Conservation (phyloP, 768 basidiomycete genomes). For the Rhodotorula toruloides region DNA sequence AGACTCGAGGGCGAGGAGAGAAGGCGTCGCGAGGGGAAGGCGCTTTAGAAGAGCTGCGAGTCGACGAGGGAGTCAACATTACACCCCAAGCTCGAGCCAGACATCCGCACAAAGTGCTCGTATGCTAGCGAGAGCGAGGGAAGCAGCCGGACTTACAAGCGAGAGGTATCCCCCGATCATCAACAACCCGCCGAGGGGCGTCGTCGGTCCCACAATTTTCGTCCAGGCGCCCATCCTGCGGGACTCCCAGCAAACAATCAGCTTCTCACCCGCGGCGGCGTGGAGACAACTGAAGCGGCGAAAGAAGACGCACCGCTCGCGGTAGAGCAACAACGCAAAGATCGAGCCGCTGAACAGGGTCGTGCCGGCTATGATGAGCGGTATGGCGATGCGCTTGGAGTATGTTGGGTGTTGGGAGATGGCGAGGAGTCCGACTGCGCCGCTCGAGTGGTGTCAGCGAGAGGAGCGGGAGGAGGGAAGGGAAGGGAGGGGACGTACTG, state of each 20-base stretch:
- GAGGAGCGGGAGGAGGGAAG: no score
- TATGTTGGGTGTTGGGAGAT: conserved; percentile 35
- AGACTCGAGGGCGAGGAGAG: no score
- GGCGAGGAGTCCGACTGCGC: conserved; percentile 35
- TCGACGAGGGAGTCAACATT: no score
- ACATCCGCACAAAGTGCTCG: no score
- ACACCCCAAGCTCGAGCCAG: no score
- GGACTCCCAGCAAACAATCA: neutral
- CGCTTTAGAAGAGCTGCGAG: no score
- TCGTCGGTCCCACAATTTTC: conserved; percentile 28
- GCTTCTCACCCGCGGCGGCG: neutral
- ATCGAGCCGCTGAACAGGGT: conserved; percentile 32
- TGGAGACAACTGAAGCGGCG: neutral
- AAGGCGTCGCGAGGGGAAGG: no score
- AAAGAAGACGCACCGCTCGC: conserved; percentile 1
- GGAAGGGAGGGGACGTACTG: conserved; percentile 11
- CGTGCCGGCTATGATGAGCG: conserved; percentile 34
- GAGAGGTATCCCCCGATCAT: conserved; percentile 27
- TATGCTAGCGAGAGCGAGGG: no score
- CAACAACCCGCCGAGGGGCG: conserved; percentile 31
- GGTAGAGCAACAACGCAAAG: conserved; percentile 33
- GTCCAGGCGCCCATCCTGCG: conserved; percentile 26
- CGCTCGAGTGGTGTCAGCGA: neutral
- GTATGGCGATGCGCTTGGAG: conserved; percentile 20
- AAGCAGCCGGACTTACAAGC: neutral